Percentiles rank a stretch among this genome's conserved stretches.
phyloP scores from a whole-genome alignment of 1,284 basidiomycete genomes.

The Flammula alnicola region DNA sequence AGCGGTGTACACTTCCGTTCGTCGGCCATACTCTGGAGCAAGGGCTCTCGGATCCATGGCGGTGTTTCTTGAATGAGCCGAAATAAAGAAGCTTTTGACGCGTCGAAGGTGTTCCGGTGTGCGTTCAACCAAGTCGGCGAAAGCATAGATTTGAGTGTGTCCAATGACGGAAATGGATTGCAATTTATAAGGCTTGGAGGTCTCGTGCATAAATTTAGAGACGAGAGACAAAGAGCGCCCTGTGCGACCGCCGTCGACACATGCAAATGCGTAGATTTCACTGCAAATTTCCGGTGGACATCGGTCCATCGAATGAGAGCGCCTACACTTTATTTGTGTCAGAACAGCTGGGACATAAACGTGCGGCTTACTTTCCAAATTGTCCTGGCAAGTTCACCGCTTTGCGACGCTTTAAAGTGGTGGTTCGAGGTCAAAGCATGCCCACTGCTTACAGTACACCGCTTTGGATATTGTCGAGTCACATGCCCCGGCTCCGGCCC shows the following conservation, averaged over 20 bases:
- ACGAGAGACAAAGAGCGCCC: constrained; percentile 29
- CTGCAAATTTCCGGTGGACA: constrained; percentile 28
- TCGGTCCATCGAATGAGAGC: constrained; percentile 14
- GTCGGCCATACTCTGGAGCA: constrained; percentile 16
- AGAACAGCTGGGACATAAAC: neutral
- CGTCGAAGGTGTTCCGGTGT: constrained; percentile 17
- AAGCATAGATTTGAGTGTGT: constrained; percentile 20
- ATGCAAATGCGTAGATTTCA: constrained; percentile 26
- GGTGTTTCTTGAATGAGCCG: constrained; percentile 22
- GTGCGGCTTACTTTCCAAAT: neutral
- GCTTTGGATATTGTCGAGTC: too few relatives aligned
- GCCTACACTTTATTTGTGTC: neutral
- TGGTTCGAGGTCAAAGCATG: too few relatives aligned
- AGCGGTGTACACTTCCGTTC: constrained; percentile 20
- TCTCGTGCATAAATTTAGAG: constrained; percentile 22
- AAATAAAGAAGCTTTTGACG: constrained; percentile 27
- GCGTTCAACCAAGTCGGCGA: constrained; percentile 23
- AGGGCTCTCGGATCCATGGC: constrained; percentile 18
- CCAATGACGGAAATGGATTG: constrained; percentile 25
- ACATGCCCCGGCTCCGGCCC: too few relatives aligned
- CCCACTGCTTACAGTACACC: too few relatives aligned
- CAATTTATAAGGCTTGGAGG: constrained; percentile 25
- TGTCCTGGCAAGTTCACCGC: too few relatives aligned
- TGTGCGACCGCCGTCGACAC: constrained; percentile 26
- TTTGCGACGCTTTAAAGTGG: too few relatives aligned